Evolutionary conservation across 1,139 yeast genomes (phyloP).

Genomic region (Scheffersomyces stambukii): DNA sequence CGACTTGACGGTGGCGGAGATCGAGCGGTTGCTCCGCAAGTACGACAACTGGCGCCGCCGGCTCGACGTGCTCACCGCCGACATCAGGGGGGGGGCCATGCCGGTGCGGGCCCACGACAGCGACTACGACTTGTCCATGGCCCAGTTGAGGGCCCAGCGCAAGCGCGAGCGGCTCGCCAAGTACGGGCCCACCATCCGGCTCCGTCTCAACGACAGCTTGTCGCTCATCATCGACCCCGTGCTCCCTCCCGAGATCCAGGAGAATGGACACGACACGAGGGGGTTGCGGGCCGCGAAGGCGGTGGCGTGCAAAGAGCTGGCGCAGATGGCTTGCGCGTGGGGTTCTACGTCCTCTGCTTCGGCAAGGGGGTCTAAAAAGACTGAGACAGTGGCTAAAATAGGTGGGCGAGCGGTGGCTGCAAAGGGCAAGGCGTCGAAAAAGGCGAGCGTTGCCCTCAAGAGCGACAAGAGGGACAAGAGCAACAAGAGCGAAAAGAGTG

Average conservation of each 20-base stretch:
- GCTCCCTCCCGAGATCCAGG: slow-evolving; percentile 26
- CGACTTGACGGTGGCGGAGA: slow-evolving; percentile 47
- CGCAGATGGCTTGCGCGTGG: too few species aligned
- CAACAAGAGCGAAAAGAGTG: neutral
- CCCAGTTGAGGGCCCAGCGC: slow-evolving; percentile 17
- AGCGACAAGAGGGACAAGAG: neutral
- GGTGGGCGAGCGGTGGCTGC: too few species aligned
- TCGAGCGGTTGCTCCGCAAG: slow-evolving; percentile 42
- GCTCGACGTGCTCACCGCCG: slow-evolving; percentile 21
- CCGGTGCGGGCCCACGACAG: too few species aligned
- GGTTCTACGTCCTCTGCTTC: too few species aligned
- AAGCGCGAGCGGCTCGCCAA: slow-evolving; percentile 14
- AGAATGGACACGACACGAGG: too few species aligned
- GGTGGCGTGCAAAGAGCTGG: too few species aligned
- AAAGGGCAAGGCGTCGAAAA: too few species aligned
- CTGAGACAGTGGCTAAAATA: too few species aligned
- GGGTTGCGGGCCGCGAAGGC: too few species aligned
- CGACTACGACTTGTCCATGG: slow-evolving; percentile 19
- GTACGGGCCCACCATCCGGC: slow-evolving; percentile 23
- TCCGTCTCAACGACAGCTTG: slow-evolving; percentile 26
- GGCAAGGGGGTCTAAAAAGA: too few species aligned
- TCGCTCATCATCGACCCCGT: slow-evolving; percentile 28
- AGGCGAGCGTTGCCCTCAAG: too few species aligned
- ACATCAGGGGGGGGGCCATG: slow-evolving; percentile 19
- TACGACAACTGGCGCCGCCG: slow-evolving; percentile 43